phyloP scores from a whole-genome alignment of 2,329 filamentous ascomycete genomes.

The Colletotrichum australisinense region DNA sequence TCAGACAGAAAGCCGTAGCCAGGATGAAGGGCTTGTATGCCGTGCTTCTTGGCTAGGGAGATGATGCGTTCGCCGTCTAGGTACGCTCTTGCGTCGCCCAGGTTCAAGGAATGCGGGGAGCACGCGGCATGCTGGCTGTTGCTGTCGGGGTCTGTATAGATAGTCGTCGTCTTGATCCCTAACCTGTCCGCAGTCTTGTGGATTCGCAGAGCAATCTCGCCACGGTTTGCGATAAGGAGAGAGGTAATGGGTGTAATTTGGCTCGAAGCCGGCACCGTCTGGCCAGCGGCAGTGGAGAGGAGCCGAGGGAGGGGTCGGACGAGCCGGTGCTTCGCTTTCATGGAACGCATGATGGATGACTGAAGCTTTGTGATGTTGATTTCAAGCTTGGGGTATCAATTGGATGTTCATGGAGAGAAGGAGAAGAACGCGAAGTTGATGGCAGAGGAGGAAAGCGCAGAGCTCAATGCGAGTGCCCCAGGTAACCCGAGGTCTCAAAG shows the following conservation, averaged over 20 bases:
- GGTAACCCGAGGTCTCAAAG: constrained; percentile 30
- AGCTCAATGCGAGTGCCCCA: neutral
- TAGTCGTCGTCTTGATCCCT: constrained; percentile 91
- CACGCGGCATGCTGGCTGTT: constrained; percentile 88
- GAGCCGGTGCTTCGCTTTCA: constrained; percentile 62
- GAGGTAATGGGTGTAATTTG: constrained; percentile 71
- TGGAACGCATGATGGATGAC: constrained; percentile 61
- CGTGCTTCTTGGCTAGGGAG: constrained; percentile 83
- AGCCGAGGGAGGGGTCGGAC: constrained; percentile 56
- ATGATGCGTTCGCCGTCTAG: constrained; percentile 96
- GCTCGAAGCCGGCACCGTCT: constrained; percentile 28
- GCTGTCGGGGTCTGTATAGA: constrained; percentile 94
- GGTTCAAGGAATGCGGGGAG: constrained; percentile 84
- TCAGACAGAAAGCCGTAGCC: constrained; percentile 97
- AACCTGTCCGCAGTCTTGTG: constrained; percentile 87
- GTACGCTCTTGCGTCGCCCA: constrained; percentile 87
- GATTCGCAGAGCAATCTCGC: constrained; percentile 95
- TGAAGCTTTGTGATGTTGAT: neutral
- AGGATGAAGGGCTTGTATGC: constrained; percentile 92
- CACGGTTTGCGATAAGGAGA: constrained; percentile 94
- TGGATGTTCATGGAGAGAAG: neutral
- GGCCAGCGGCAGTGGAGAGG: constrained; percentile 41
- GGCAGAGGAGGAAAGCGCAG: neutral
- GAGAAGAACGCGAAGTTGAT: neutral
- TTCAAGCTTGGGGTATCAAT: neutral